Conservation (phyloP, 23 red algal species). For the Gracilaria caudata region DNA sequence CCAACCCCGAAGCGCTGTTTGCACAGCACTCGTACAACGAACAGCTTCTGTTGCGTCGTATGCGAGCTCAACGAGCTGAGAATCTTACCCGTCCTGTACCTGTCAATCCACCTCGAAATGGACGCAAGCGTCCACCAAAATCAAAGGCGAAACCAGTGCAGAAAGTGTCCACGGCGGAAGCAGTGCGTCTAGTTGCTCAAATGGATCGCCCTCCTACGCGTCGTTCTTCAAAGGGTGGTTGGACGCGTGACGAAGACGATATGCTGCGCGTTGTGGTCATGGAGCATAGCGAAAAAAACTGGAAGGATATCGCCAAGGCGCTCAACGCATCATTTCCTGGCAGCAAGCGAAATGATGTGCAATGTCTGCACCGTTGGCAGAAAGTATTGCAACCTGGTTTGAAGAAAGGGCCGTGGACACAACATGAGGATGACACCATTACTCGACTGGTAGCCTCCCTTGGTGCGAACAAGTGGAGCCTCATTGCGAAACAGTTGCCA, state of each 20-base stretch:
- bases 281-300: conserved; percentile 81
- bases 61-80: conserved; percentile 17
- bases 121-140: conserved; percentile 29
- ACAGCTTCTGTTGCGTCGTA: conserved; percentile 22
- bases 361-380: conserved; percentile 96
- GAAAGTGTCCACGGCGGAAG: conserved; percentile 57
- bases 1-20: not conserved
- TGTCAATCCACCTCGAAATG: not conserved
- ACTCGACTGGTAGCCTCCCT: conserved; percentile 74
- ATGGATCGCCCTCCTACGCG: conserved; percentile 78
- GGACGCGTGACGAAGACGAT: conserved; percentile 89
- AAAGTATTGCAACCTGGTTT: conserved; percentile 88
- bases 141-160: conserved; percentile 26
- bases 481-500: conserved; percentile 82
- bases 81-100: conserved; percentile 10
- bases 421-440: conserved; percentile 88
- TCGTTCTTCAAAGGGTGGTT: conserved; percentile 80
- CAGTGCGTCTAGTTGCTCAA: conserved; percentile 54
- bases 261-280: conserved; percentile 76
- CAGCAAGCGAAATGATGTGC: conserved; percentile 76
- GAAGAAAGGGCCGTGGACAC: conserved; percentile 95
- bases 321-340: conserved; percentile 61
- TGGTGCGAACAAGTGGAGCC: conserved; percentile 86
- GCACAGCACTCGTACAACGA: conserved; percentile 15
- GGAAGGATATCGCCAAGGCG: conserved; percentile 83